Conservation (phyloP, 345 rosid genomes). For the Eutrema japonicum region DNA sequence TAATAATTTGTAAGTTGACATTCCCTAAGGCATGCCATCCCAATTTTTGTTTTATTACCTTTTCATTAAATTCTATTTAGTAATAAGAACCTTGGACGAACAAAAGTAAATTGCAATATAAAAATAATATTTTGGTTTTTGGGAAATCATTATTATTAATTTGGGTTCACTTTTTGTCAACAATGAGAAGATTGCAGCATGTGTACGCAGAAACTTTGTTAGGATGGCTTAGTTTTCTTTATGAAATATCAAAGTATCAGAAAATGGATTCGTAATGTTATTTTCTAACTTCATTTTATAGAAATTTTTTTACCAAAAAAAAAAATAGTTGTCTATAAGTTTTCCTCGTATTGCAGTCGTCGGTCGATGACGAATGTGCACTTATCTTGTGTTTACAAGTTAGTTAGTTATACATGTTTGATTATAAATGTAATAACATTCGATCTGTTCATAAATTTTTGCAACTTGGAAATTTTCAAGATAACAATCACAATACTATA, state of each 20-base stretch:
- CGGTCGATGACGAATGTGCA: conserved; percentile 22
- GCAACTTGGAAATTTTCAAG: conserved; percentile 21
- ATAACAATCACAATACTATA: neutral
- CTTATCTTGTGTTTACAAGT: conserved; percentile 1
- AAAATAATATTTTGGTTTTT: neutral
- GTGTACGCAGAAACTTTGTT: conserved; percentile 6
- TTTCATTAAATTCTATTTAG: neutral
- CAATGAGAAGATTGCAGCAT: too few relatives aligned
- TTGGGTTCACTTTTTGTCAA: neutral
- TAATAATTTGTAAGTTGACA: neutral
- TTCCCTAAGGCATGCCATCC: too few relatives aligned
- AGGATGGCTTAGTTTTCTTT: conserved; percentile 12
- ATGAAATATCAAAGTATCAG: conserved; percentile 24
- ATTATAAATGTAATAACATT: neutral
- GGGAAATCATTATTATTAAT: neutral
- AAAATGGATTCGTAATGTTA: neutral
- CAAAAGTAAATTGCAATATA: neutral
- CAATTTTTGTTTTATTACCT: neutral
- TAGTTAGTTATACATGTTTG: neutral
- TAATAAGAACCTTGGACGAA: too few relatives aligned
- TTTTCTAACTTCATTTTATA: too few relatives aligned
- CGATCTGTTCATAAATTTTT: neutral
- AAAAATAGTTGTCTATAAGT: neutral
- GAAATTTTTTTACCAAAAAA: too few relatives aligned
- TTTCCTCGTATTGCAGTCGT: conserved; percentile 6